phyloP scores from a whole-genome alignment of 2,329 filamentous ascomycete species.

The Apiospora koreana region DNA sequence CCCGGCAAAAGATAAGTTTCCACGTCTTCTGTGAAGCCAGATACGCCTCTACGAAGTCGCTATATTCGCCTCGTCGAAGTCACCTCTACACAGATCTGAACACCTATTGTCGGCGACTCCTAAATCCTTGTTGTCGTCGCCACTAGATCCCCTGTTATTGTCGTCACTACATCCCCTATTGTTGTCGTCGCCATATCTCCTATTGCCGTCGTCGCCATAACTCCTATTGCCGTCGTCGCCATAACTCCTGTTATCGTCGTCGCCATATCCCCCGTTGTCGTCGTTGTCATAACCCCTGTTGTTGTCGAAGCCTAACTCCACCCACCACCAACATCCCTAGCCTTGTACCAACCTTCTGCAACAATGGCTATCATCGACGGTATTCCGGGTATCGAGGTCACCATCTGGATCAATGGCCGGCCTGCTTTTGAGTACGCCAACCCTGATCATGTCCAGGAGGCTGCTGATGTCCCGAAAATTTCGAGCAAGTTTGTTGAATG shows the following conservation, averaged over 20 bases:
- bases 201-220: too few species aligned
- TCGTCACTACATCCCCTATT: too few species aligned
- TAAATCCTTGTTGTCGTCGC: too few species aligned
- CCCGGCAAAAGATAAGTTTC: neutral
- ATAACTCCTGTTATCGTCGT: too few species aligned
- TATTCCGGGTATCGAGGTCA: constrained; percentile 25
- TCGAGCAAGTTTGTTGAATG: constrained; percentile 23
- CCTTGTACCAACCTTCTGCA: neutral
- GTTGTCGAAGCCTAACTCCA: neutral
- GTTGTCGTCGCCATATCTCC: too few species aligned
- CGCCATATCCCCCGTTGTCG: too few species aligned
- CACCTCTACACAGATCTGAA: neutral
- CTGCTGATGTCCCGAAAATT: neutral
- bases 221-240: too few species aligned
- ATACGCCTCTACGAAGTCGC: neutral
- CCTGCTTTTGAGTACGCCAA: constrained; percentile 23
- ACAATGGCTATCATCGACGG: constrained; percentile 27
- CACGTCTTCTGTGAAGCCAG: neutral
- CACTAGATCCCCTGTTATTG: too few species aligned
- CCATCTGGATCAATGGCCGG: constrained; percentile 22
- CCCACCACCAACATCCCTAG: neutral
- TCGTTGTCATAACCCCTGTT: too few species aligned
- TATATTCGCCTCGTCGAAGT: neutral
- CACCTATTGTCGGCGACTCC: too few species aligned
- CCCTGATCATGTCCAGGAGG: constrained; percentile 13